Base-by-base conservation (phyloP, 805 yeast genomes). In the Cyberlindnera suaveolens region DNA sequence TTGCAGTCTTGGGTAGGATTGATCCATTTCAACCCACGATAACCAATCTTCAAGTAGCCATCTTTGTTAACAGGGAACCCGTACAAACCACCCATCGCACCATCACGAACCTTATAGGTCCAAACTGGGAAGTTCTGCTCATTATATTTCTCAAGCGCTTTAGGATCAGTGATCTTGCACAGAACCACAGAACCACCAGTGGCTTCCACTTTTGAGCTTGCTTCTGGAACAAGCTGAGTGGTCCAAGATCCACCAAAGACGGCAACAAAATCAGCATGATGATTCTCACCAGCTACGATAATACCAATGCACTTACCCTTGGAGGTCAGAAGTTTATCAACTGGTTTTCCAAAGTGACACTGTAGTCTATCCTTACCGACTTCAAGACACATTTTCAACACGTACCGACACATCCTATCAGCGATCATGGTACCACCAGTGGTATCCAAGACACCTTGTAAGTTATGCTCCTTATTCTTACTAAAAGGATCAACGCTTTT, bases 351-450 rank as follows among this genome's bases (percentile, higher is more conserved):
- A 35, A 54, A 47, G 44, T 53, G 56, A 14, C 47, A 37, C 14
- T 40, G 42, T n/a, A 63, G 48, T 15, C 54, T 42, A 13, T 47
- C 53, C 8, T 50, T 53, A n/a, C 58, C 58, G 14, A 23, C 36
- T 34, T 42, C 38, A 23, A 49, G 34, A 44, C 60, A 52, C 19
- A 56, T 40, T 30, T 56, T 49, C 13, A 58, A 35, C 6, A 61
- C 63, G 60, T 63, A 64, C 31, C 56, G 47, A 36, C 64, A 62
- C 18, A 58, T 53, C 45, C 61, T 63, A 38, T 60, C 63, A 3
- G 68, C 65, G 18, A 56, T 39, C 26, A 58, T 52, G 48, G 61
- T 51, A 10, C 68, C 64, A 17, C 63, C 62, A 17, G 56, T 52
- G 20, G 61, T 52, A 43, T 60, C 64, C 26, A 61, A 40, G 17